These are phyloP conservation scores for Spathaspora boniae DNA, from an alignment of 805 yeast species.

Conservation along the genomic window DNA sequence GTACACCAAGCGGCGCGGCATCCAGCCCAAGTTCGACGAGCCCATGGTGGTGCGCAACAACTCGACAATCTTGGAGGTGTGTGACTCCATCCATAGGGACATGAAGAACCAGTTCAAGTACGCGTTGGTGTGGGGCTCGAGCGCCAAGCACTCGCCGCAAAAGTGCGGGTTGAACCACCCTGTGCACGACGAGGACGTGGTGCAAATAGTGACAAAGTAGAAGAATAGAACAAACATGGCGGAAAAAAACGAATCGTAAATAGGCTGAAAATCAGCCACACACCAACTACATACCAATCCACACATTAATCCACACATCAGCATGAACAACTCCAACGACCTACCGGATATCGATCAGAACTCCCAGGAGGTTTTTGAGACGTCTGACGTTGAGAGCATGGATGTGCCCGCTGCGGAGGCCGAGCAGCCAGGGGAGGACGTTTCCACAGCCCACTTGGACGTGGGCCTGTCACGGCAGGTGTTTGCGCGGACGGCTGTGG, in stretches of 20 bases:
- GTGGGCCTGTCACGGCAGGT: slow-evolving; percentile 3
- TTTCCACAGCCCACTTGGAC: slow-evolving; percentile 15
- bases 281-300: no score
- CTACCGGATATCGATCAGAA: slow-evolving; percentile 20
- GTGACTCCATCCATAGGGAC: slow-evolving; percentile 90
- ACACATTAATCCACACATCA: no score
- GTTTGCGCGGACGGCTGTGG: slow-evolving; percentile 6
- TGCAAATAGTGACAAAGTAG: slow-evolving; percentile 82
- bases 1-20: slow-evolving; percentile 86
- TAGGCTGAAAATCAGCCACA: not conserved
- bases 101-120: slow-evolving; percentile 89
- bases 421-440: slow-evolving; percentile 2
- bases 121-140: slow-evolving; percentile 95
- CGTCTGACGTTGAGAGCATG: slow-evolving; percentile 41
- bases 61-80: slow-evolving; percentile 79
- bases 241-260: not conserved
- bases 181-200: slow-evolving; percentile 92
- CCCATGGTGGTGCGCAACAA: slow-evolving; percentile 87
- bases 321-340: no score
- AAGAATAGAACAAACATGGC: not conserved
- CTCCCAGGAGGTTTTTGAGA: slow-evolving; percentile 40
- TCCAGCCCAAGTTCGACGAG: slow-evolving; percentile 73
- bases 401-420: not conserved
- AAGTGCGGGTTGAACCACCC: slow-evolving; percentile 86
- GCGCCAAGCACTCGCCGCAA: slow-evolving; percentile 94